Evolutionary conservation across 495 filamentous ascomycete species (phyloP), one percentile per base, ranked within the genome.

Genomic region (Pyronema omphalodes): DNA sequence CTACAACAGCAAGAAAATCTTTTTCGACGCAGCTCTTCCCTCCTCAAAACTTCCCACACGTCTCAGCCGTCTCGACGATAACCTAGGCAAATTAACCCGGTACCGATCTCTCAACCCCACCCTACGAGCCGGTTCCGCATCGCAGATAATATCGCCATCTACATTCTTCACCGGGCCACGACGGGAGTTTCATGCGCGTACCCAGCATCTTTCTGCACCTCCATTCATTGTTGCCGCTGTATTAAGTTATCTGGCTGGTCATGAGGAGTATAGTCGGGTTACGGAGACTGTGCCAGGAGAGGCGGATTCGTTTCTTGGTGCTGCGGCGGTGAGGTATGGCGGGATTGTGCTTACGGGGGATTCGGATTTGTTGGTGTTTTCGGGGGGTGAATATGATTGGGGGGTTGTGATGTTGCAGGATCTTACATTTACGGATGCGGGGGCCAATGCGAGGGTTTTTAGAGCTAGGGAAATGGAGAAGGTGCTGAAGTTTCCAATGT

Each of bases 21-120:
- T 77, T 63, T 89, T 93, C 54, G 86, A 93, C 63, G 83, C 85
- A 19, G 79, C 75, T 43, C 70, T 93, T 9, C 86, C 86, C 7
- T 44, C 67, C 6, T 58, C 64, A 12, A 86, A 86, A 56, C 69
- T 70, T 19, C 57, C 66, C 0, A 75, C 70, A 7, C 73, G 82
- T n/a, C 53, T 72, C 17, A 39, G 59, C 7, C 72, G 82, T 14
- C 68, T 83, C 33, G 40, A 44, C 11, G 52, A 56, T 11, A 54
- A 44, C 3, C 61, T 65, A 3, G 1, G n/a, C 0, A 52, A 53
- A 34, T 44, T 65, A 2, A 37, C 19, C 19, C 4, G 4, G 3
- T 65, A 55, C 52, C 62, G 63, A 15, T 43, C 51, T 0, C 12
- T 37, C 6, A 44, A 64, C 18, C 33, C 57, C 3, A 51, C 44